Evolutionary conservation across 164 flowering plant genomes (phyloP), one percentile per base, ranked within the genome.

Genomic region (Stephania cephalantha): DNA sequence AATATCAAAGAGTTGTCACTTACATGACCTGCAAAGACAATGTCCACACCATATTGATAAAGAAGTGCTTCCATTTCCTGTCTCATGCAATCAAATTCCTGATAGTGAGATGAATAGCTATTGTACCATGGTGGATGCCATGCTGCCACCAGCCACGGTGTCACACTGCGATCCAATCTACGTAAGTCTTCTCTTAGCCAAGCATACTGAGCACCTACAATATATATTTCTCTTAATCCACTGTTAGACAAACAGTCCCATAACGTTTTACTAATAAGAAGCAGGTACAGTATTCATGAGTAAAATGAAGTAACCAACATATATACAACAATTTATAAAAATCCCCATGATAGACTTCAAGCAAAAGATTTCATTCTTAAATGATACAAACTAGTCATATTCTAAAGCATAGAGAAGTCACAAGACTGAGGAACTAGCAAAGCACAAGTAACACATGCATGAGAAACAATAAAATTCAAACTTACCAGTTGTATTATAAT

Each of bases 41-140:
- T 84, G 74, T 94, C 97, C 46, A 92, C 91, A 20, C 85, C 74
- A 77, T 90, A 77, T 74, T 86, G 80, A 75, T 92, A 91, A 0
- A 94, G 83, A 71, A 91, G 86, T 22, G 75, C 80, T 85, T 94
- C 98, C 97, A 94, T 90, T 80, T 89, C 90, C 79, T 85, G 90
- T 75, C 97, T 89, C 98, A 92, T 94, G 87, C 98, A 94, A 78
- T 94, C 98, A 82, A 91, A 91, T 82, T 94, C 98, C 82, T 91
- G 94, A 78, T 94, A 94, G 77, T 94, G 98, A 5, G 98, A 91
- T 42, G 91, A 84, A 76, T 92, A 94, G 81, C 96, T 94, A 69
- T 89, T 94, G 71, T 94, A 94, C 98, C 98, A 94, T 42, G 98
- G 98, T 10, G 98, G 80, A 83, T 94, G 98, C 98, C 96, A 92